These are phyloP conservation scores for Talaromyces sp. DNA, from an alignment of 2,329 filamentous ascomycete genomes.

Conservation along the genomic window DNA sequence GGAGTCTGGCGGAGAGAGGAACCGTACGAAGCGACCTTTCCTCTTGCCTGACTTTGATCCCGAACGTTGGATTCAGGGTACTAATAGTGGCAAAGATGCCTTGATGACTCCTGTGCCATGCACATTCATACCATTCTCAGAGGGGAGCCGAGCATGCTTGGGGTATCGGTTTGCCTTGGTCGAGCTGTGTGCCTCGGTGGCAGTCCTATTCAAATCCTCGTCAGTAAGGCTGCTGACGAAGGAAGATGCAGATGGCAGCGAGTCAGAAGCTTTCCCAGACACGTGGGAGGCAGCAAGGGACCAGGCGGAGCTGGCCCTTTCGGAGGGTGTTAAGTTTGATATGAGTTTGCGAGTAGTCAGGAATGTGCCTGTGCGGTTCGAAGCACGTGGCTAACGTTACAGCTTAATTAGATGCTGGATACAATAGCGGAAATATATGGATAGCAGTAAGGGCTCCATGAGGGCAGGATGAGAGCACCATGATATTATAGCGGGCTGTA, in stretches of 20 bases:
- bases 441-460: no score
- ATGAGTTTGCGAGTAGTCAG: not conserved
- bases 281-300: not conserved
- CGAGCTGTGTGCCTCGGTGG: not conserved
- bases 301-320: not conserved
- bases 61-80: not conserved
- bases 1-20: not conserved
- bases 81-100: not conserved
- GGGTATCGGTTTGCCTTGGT: not conserved
- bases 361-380: not conserved
- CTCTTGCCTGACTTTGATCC: not conserved
- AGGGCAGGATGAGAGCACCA: no score
- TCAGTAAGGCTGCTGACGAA: not conserved
- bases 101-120: not conserved
- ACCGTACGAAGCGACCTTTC: not conserved
- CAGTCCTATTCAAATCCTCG: not conserved
- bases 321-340: not conserved
- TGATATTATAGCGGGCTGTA: no score
- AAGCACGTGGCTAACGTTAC: no score
- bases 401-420: no score
- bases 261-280: not conserved
- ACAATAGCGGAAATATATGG: no score
- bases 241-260: not conserved
- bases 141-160: not conserved
- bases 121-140: not conserved